phyloP scores from a whole-genome alignment of 1,284 basidiomycete genomes.

The Mrakiaceae sp. region DNA sequence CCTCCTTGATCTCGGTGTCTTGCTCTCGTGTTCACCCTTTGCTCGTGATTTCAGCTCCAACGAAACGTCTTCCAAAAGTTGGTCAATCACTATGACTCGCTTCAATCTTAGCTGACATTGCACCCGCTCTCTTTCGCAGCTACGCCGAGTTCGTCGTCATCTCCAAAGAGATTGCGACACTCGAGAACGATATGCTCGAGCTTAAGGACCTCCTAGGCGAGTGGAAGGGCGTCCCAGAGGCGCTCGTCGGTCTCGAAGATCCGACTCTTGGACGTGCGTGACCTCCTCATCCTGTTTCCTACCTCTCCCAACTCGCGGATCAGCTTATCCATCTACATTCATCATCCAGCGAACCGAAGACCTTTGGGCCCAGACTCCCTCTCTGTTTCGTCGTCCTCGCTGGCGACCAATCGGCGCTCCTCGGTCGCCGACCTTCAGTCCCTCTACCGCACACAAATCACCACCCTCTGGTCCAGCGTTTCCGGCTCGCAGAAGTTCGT shows the following conservation, averaged over 20 bases:
- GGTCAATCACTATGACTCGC: constrained; percentile 20
- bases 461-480: constrained; percentile 76
- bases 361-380: constrained; percentile 32
- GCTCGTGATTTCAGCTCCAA: constrained; percentile 45
- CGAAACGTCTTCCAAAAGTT: constrained; percentile 83
- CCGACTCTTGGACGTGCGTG: constrained; percentile 24
- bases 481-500: constrained; percentile 96
- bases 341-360: not conserved
- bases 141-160: constrained; percentile 94
- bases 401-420: constrained; percentile 56
- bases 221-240: constrained; percentile 89
- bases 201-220: constrained; percentile 87
- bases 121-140: constrained; percentile 37
- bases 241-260: constrained; percentile 69
- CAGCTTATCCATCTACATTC: not conserved
- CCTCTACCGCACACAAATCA: constrained; percentile 88
- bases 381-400: constrained; percentile 32
- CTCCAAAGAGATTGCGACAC: constrained; percentile 88
- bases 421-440: constrained; percentile 86
- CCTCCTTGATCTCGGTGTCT: not conserved
- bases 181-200: constrained; percentile 97
- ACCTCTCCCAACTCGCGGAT: not conserved
- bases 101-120: not conserved
- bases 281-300: constrained; percentile 23
- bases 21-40: constrained; percentile 41